Conservation (phyloP, 2,329 filamentous ascomycete species). For the Trichoderma gracile region DNA sequence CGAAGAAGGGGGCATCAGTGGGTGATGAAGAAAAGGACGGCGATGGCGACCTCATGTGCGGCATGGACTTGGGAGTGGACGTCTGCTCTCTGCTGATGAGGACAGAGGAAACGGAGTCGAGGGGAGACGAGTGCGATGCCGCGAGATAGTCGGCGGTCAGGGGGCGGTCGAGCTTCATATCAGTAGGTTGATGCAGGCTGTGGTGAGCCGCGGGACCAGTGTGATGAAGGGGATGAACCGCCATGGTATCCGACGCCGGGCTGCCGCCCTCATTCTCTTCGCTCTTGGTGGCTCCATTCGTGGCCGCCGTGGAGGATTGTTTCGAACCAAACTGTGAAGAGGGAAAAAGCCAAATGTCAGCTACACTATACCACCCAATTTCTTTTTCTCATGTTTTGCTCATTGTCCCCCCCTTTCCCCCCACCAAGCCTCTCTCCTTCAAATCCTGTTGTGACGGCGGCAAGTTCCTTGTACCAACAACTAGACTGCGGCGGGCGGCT, state of each 20-base stretch:
- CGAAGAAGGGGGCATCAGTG: constrained; percentile 43
- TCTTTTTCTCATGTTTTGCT: constrained; percentile 20
- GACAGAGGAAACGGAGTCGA: constrained; percentile 34
- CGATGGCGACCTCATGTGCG: constrained; percentile 47
- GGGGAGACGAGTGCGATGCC: constrained; percentile 26
- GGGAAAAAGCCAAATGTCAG: constrained; percentile 32
- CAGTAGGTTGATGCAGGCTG: constrained; percentile 36
- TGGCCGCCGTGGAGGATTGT: constrained; percentile 53
- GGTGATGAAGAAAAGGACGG: constrained; percentile 49
- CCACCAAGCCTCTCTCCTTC: not conserved
- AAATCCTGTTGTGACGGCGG: constrained; percentile 14
- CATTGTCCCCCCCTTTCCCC: not conserved
- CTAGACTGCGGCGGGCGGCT: constrained; percentile 29
- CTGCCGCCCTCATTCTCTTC: constrained; percentile 13
- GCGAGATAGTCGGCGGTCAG: constrained; percentile 29
- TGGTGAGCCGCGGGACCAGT: constrained; percentile 47
- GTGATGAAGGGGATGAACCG: constrained; percentile 31
- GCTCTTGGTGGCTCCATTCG: constrained; percentile 38
- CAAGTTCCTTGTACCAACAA: constrained; percentile 22
- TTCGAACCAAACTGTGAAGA: constrained; percentile 60
- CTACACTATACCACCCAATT: constrained; percentile 43
- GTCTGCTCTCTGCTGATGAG: constrained; percentile 31
- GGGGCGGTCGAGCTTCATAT: constrained; percentile 27
- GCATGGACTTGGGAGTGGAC: constrained; percentile 39
- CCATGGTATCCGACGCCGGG: not conserved